phyloP scores from a whole-genome alignment of 129 eudicot species.

The Cynara cardunculus region DNA sequence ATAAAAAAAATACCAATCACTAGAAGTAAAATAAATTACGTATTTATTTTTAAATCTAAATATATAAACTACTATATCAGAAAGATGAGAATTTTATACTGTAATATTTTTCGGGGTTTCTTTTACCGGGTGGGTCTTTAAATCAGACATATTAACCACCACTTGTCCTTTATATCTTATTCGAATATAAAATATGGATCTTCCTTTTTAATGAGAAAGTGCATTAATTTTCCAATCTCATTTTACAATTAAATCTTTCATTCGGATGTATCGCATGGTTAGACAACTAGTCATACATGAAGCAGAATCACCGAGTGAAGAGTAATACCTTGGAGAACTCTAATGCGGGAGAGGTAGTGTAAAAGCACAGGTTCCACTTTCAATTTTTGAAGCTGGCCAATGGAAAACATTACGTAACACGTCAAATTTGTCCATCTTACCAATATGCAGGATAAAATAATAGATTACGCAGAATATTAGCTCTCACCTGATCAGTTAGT shows the following conservation, averaged over 20 bases:
- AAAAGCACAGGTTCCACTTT: constrained; percentile 96
- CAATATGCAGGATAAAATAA: background rate
- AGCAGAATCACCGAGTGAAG: background rate
- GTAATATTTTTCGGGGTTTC: background rate
- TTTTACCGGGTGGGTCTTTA: background rate
- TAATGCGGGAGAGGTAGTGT: constrained; percentile 73
- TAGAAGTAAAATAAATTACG: background rate
- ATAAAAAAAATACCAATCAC: background rate
- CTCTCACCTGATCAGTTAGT: constrained; percentile 76
- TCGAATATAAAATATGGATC: background rate
- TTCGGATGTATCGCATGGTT: background rate
- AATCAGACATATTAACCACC: background rate
- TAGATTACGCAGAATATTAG: background rate
- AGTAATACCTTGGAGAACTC: constrained; percentile 63
- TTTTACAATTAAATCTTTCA: background rate
- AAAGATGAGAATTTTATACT: background rate
- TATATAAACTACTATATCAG: background rate
- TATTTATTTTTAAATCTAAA: background rate
- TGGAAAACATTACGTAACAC: background rate
- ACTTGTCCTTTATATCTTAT: background rate
- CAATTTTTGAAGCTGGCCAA: constrained; percentile 67
- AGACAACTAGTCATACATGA: background rate
- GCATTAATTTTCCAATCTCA: background rate
- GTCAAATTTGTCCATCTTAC: background rate
- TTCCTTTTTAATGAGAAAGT: background rate